phyloP scores from a whole-genome alignment of 345 rosid genomes.

The Lenwebbia sp. region DNA sequence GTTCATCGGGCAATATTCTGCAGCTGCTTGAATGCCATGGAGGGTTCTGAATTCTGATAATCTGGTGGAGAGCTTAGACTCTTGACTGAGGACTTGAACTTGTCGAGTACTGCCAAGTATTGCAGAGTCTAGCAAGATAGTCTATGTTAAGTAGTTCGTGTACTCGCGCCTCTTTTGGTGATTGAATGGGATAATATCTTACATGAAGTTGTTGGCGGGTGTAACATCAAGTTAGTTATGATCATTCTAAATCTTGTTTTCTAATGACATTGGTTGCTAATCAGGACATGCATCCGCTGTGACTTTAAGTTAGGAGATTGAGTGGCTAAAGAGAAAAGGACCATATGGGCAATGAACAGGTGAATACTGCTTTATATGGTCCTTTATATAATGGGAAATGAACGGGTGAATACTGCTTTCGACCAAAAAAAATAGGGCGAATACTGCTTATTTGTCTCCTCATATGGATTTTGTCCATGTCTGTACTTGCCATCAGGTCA shows the following conservation, averaged over 20 bases:
- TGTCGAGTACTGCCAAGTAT: background rate
- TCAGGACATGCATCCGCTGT: background rate
- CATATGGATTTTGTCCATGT: background rate
- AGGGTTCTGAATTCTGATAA: background rate
- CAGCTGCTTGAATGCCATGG: background rate
- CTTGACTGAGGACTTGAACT: background rate
- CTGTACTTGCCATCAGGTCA: background rate
- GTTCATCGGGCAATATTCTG: background rate
- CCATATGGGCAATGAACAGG: background rate
- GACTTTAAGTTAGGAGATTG: background rate
- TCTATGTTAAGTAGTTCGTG: background rate
- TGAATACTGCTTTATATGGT: background rate
- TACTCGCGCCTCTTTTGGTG: background rate
- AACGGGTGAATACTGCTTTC: background rate
- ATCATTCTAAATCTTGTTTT: background rate
- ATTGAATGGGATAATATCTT: background rate
- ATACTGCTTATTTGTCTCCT: background rate
- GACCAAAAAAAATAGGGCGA: background rate
- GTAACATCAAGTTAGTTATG: background rate
- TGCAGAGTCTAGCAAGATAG: background rate
- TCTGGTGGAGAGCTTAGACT: background rate
- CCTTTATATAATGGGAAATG: background rate
- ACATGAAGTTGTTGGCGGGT: background rate
- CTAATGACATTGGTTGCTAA: background rate
- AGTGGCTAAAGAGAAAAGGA: background rate